Percentiles rank a stretch among this genome's conserved stretches.
Conservation (phyloP, 108 stramenopile genomes). For the Pinguiococcus pyrenoidosus region DNA sequence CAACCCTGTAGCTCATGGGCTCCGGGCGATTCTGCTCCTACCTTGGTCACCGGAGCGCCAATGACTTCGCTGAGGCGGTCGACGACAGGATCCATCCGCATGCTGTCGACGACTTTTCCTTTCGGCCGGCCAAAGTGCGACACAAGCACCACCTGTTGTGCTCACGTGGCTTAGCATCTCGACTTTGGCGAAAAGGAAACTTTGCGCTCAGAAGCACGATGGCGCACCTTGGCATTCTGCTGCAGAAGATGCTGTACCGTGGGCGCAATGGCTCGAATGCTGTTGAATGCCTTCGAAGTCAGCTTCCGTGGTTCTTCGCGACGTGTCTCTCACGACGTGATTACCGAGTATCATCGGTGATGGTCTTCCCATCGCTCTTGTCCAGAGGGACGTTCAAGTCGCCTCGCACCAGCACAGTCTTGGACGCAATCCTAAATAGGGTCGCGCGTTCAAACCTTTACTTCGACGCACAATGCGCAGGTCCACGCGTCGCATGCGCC, state of each 20-base stretch:
- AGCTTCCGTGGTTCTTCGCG: no score
- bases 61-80: conserved; percentile 19
- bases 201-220: no score
- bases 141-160: conserved; percentile 30
- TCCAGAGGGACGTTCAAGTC: conserved; percentile 94
- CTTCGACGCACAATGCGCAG: no score
- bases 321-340: no score
- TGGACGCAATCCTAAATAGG: no score
- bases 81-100: conserved; percentile 28
- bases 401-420: conserved; percentile 88
- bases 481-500: no score
- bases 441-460: no score
- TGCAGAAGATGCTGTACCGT: conserved; percentile 89
- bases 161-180: no score
- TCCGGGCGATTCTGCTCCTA: neutral
- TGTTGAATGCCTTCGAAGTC: no score
- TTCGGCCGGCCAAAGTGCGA: conserved; percentile 34
- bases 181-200: no score
- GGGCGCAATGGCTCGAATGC: conserved; percentile 93
- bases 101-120: conserved; percentile 21
- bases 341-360: conserved; percentile 98
- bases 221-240: conserved; percentile 86
- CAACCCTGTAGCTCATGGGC: no score
- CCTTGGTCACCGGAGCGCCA: conserved; percentile 1
- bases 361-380: conserved; percentile 55